Conservation (phyloP, 768 basidiomycete species). For the Naganishia randhawae region DNA sequence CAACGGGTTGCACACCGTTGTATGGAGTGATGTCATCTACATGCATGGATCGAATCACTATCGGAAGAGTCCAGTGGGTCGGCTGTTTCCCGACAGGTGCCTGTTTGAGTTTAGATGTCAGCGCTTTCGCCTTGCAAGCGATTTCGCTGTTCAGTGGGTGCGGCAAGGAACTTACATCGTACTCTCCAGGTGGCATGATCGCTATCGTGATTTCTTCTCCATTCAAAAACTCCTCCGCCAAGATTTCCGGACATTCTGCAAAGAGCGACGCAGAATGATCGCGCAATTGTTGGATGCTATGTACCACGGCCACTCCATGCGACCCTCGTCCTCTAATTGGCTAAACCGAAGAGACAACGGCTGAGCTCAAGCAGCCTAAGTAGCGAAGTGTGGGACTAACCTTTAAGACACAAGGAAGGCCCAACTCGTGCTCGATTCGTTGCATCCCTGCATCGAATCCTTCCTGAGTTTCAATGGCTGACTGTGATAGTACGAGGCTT, state of each 20-base stretch:
- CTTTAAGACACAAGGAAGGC: conserved; percentile 37
- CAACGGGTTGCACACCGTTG: conserved; percentile 42
- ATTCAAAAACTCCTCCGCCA: conserved; percentile 34
- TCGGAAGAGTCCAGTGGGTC: conserved; percentile 39
- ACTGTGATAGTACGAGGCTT: conserved; percentile 18
- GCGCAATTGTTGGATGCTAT: conserved; percentile 26
- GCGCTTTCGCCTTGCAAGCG: background rate
- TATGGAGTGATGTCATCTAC: conserved; percentile 43
- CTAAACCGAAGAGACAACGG: conserved; percentile 9
- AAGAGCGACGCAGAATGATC: conserved; percentile 5
- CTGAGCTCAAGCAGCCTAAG: background rate
- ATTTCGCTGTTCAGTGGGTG: background rate
- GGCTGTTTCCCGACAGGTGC: conserved; percentile 32
- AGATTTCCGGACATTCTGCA: conserved; percentile 9
- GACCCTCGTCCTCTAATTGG: conserved; percentile 45
- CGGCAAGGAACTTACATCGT: conserved; percentile 34
- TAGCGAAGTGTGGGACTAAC: background rate
- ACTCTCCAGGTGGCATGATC: conserved; percentile 45
- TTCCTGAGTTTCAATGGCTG: conserved; percentile 12
- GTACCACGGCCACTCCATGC: conserved; percentile 41
- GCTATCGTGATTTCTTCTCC: conserved; percentile 46
- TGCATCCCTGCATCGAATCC: conserved; percentile 14
- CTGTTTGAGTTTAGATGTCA: background rate
- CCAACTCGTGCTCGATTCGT: conserved; percentile 15
- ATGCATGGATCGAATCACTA: conserved; percentile 41